Base-by-base conservation (phyloP, 1,284 basidiomycete genomes). In the Leucoagaricus sp. region DNA sequence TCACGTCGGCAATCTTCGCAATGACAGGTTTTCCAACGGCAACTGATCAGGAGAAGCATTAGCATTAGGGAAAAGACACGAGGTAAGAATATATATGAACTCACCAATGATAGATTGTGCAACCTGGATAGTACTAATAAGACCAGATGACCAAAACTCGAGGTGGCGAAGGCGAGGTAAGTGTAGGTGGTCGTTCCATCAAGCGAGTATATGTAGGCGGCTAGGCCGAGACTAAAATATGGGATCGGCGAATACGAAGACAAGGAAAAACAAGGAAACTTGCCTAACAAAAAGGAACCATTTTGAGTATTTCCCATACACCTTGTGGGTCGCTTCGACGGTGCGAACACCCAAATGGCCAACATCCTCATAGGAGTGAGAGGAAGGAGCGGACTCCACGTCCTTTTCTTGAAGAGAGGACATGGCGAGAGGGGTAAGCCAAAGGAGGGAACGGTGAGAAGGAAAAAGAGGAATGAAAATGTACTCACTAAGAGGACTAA, bases 1-100 rank as follows among this genome's bases (percentile, higher is more conserved):
- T 75, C 15, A 89, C 82, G 65, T 94, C 91, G 1, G 89, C 83
- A 33, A 93, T 70, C 71, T 92, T 93, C 2, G 91, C 91, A 63
- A 91, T 86, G 45, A 91, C 80, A 1, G 91, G 91, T 72, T 93
- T 93, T 34, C 89, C 73, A 45, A 72, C 72, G 10, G 73, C 71
- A 49, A 76, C 76, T 78, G 28, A 15, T 19, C 17, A 34, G 36
- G 38, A 45, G 9, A 51, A 17, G 19, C 3, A 15, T 9, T 6
- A 52, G 33, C 41, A n/a, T 36, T 33, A 41, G 19, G 34, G 46
- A 26, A 23, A 5, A 41, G 1, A 42, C 10, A 28, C 25, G 49
- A 50, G 17, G 38, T 46, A 23, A 40, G 12, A 15, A 33, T 21
- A 3, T 46, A n/a, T 38, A n/a, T 19, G 29, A 41, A 65, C 74